Conservation (phyloP, 2,329 filamentous ascomycete species). For the Chrysoporthe austroafricana region DNA sequence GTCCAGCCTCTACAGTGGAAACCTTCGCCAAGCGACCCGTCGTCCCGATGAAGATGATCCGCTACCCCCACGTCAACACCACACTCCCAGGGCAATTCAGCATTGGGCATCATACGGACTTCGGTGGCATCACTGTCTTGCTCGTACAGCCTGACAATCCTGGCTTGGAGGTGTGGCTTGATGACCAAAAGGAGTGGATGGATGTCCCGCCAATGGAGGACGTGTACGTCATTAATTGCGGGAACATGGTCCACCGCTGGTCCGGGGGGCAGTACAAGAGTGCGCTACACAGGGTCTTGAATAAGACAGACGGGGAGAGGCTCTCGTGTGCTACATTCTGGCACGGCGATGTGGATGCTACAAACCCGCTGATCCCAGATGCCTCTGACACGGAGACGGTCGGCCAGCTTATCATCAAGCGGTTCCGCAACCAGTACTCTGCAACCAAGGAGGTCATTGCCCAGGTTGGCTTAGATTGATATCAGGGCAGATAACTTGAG, state of each 20-base stretch:
- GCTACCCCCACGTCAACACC: slow-evolving; percentile 26
- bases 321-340: slow-evolving; percentile 31
- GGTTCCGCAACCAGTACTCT: slow-evolving; percentile 26
- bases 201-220: slow-evolving; percentile 31
- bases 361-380: slow-evolving; percentile 33
- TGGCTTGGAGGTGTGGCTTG: slow-evolving; percentile 34
- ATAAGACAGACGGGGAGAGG: slow-evolving; percentile 15
- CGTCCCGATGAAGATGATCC: slow-evolving; percentile 33
- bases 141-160: slow-evolving; percentile 34
- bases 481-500: not conserved
- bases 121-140: slow-evolving; percentile 34
- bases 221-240: slow-evolving; percentile 32
- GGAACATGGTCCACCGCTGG: slow-evolving; percentile 32
- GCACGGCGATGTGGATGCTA: slow-evolving; percentile 35
- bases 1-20: slow-evolving; percentile 29
- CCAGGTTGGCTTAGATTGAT: not conserved
- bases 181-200: slow-evolving; percentile 30
- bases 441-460: slow-evolving; percentile 4
- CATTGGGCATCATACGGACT: slow-evolving; percentile 35
- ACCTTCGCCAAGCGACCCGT: slow-evolving; percentile 31
- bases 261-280: slow-evolving; percentile 30
- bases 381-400: slow-evolving; percentile 32
- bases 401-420: slow-evolving; percentile 32
- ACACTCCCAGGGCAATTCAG: slow-evolving; percentile 28
- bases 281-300: slow-evolving; percentile 31